These are phyloP conservation scores for Francoa sonchifolia DNA, from an alignment of 441 rosid genomes.

Conservation along the genomic window DNA sequence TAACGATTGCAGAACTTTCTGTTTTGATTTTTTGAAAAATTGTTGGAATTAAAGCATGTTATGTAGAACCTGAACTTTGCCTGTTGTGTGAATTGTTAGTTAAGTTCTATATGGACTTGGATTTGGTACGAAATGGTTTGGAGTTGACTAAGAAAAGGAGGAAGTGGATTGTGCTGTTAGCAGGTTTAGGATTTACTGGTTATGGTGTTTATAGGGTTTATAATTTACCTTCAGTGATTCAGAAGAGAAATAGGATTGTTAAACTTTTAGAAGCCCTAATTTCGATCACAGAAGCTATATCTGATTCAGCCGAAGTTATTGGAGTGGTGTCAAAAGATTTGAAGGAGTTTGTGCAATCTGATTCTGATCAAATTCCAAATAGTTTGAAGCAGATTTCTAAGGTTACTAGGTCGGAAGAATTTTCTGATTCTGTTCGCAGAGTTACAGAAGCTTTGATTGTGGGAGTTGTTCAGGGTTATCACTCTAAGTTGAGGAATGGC, in stretches of 20 bases:
- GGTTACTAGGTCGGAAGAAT: conserved; percentile 16
- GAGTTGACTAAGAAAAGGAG: conserved; percentile 32
- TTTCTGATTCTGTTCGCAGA: conserved; percentile 13
- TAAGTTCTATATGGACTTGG: no score
- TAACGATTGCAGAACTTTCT: no score
- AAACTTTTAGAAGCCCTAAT: conserved; percentile 36
- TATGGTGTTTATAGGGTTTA: conserved; percentile 53
- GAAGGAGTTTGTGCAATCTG: conserved; percentile 40
- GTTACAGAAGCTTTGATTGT: conserved; percentile 39
- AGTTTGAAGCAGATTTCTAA: conserved; percentile 66
- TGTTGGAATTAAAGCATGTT: no score
- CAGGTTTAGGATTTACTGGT: conserved; percentile 26
- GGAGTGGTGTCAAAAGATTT: conserved; percentile 40
- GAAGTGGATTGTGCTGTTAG: conserved; percentile 34
- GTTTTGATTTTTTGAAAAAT: no score
- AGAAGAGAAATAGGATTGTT: conserved; percentile 30
- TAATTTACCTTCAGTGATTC: conserved; percentile 36
- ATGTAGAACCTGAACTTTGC: no score
- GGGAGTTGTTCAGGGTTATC: conserved; percentile 39
- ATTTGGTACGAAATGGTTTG: no score
- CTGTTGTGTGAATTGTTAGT: no score
- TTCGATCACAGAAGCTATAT: conserved; percentile 42
- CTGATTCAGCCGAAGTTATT: conserved; percentile 40
- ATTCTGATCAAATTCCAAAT: conserved; percentile 56
- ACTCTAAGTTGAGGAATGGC: conserved; percentile 14